These are phyloP conservation scores for Botryosphaeria dothidea DNA, from an alignment of 2,329 filamentous ascomycete genomes.

Conservation along the genomic window DNA sequence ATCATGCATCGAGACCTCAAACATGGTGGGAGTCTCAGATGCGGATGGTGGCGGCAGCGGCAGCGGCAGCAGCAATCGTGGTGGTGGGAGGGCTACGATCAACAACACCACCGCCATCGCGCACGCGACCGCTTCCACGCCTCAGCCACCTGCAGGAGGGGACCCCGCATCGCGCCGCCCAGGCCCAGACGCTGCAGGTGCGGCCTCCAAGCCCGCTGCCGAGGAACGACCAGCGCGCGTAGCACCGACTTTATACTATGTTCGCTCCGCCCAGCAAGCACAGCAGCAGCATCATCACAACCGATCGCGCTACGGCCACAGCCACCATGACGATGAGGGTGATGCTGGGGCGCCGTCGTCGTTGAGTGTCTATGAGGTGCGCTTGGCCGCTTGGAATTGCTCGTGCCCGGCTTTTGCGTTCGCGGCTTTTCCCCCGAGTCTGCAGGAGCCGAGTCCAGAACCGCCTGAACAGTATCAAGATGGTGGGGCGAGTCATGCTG, in stretches of 20 bases:
- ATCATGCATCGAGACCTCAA: not conserved
- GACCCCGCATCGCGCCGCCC: not conserved
- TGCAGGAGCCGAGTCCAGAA: not conserved
- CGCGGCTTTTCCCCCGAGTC: slow-evolving; percentile 58
- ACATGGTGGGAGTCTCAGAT: slow-evolving; percentile 1
- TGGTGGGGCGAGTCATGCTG: not conserved
- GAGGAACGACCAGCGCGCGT: not conserved
- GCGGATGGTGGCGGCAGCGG: not conserved
- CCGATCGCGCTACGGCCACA: slow-evolving; percentile 27
- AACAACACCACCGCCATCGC: not conserved
- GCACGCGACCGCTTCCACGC: not conserved
- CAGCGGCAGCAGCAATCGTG: not conserved
- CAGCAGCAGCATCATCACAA: slow-evolving; percentile 39
- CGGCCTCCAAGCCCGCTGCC: not conserved
- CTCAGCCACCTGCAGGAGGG: not conserved
- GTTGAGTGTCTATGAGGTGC: slow-evolving; percentile 65
- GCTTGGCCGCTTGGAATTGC: slow-evolving; percentile 79
- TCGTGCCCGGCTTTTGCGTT: slow-evolving; percentile 84
- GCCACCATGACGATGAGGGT: not conserved
- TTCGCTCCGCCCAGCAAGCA: slow-evolving; percentile 60
- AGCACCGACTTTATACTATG: slow-evolving; percentile 54
- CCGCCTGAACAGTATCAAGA: not conserved
- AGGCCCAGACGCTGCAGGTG: not conserved
- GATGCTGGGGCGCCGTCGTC: not conserved
- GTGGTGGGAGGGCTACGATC: not conserved